Percentiles rank a stretch among this genome's conserved stretches.
phyloP scores from a whole-genome alignment of 306 rosid genomes.

The Carpinus viminea region DNA sequence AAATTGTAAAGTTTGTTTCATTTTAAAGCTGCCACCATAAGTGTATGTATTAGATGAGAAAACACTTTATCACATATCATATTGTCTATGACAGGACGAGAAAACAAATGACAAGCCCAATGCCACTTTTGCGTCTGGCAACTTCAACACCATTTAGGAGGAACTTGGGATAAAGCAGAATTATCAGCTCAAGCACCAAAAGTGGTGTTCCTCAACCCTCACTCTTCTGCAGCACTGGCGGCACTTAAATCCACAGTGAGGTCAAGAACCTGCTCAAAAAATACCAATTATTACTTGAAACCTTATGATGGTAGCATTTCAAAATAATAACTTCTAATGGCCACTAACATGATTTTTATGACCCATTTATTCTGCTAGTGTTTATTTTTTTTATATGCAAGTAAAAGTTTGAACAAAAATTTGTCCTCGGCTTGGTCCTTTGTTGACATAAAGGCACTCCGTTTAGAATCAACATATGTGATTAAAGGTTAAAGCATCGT shows the following conservation, averaged over 20 bases:
- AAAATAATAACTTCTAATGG: not conserved
- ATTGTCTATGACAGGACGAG: not conserved
- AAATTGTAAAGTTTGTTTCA: too few relatives aligned
- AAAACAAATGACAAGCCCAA: not conserved
- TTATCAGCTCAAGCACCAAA: not conserved
- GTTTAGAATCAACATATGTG: not conserved
- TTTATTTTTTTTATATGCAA: too few relatives aligned
- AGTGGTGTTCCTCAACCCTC: slow-evolving; percentile 20
- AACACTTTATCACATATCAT: not conserved
- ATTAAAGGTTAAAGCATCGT: not conserved
- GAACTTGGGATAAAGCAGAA: slow-evolving; percentile 10
- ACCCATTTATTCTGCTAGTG: too few relatives aligned
- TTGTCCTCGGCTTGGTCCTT: not conserved
- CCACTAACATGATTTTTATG: not conserved
- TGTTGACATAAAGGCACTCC: not conserved
- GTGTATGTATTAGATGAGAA: not conserved
- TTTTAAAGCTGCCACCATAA: slow-evolving; percentile 5
- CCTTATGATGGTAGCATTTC: slow-evolving; percentile 4
- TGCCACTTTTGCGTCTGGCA: not conserved
- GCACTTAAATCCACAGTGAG: slow-evolving; percentile 93
- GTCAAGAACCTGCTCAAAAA: slow-evolving; percentile 67
- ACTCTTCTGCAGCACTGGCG: slow-evolving; percentile 98
- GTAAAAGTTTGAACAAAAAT: not conserved
- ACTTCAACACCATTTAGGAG: not conserved
- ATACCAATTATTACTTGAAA: not conserved